phyloP scores from a whole-genome alignment of 768 basidiomycete species.

The Pisolithus microcarpus region DNA sequence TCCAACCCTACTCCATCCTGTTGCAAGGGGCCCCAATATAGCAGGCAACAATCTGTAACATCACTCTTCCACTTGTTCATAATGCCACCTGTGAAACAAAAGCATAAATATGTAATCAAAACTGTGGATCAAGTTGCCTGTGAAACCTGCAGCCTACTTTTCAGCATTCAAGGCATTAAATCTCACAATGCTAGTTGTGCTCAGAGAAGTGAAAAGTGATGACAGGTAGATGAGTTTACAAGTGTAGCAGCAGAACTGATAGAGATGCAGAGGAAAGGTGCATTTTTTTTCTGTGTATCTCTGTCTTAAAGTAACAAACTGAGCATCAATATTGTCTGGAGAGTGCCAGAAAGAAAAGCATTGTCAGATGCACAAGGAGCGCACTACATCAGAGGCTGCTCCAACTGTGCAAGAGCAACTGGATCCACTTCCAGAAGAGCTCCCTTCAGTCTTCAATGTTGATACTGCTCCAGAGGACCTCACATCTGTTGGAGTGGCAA shows the following conservation, averaged over 20 bases:
- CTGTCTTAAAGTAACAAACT: not conserved
- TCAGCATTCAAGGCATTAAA: not conserved
- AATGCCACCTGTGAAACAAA: not conserved
- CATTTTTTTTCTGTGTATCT: not conserved
- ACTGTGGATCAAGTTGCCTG: slow-evolving; percentile 9
- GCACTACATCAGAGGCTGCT: not conserved
- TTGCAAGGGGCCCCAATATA: not conserved
- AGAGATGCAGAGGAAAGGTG: slow-evolving; percentile 1
- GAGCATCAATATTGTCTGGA: no score
- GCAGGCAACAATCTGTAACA: no score
- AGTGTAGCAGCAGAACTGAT: not conserved
- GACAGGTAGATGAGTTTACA: not conserved
- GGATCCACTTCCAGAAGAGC: not conserved
- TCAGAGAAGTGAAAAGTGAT: not conserved
- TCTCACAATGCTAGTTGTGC: slow-evolving; percentile 1
- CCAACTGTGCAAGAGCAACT: not conserved
- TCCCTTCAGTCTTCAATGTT: not conserved
- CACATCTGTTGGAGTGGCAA: no score
- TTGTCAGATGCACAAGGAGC: not conserved
- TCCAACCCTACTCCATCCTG: not conserved
- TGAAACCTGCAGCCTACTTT: not conserved
- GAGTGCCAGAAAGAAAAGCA: not conserved
- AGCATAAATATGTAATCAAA: not conserved
- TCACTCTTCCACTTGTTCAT: not conserved
- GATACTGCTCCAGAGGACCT: not conserved